A percentile compares a stretch with the other conserved stretches of the same genome.
Evolutionary conservation across 176 grass and related monocot species (phyloP).

Genomic region (Bromus sterilis): DNA sequence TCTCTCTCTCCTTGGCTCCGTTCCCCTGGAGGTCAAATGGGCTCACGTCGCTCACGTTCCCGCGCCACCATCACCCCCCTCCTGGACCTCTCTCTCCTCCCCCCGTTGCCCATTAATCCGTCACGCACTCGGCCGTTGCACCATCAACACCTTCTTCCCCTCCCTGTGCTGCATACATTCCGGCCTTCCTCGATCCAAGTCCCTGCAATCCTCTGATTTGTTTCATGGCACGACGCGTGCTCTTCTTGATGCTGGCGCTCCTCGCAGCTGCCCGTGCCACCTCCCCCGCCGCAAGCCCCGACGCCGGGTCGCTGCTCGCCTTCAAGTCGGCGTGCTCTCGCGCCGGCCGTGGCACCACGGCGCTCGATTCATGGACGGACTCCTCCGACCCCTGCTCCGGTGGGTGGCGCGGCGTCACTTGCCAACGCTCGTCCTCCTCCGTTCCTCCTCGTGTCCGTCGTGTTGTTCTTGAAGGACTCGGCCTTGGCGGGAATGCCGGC

Average conservation of each 20-base stretch:
- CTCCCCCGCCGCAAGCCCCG: slow-evolving; percentile 6
- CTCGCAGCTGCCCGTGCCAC: neutral
- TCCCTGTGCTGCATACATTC: neutral
- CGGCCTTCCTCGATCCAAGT: neutral
- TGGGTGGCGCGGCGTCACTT: slow-evolving; percentile 60
- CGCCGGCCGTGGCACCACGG: slow-evolving; percentile 1
- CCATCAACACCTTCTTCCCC: slow-evolving; percentile 25
- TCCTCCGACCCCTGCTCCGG: slow-evolving; percentile 49
- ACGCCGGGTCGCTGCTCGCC: slow-evolving; percentile 43
- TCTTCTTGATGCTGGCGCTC: slow-evolving; percentile 25
- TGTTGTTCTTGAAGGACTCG: slow-evolving; percentile 61
- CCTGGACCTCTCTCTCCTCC: neutral
- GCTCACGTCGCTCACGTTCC: slow-evolving; percentile 37
- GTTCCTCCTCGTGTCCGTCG: slow-evolving; percentile 33
- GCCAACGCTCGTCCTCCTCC: neutral
- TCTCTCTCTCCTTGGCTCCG: neutral
- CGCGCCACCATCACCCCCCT: neutral
- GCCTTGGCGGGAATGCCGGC: slow-evolving; percentile 39
- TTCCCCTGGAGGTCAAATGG: slow-evolving; percentile 9
- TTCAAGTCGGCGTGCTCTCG: slow-evolving; percentile 61
- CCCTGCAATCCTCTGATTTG: neutral
- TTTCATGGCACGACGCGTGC: slow-evolving; percentile 18
- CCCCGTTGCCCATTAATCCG: slow-evolving; percentile 20
- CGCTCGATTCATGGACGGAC: slow-evolving; percentile 56
- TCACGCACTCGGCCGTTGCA: slow-evolving; percentile 40